Evolutionary conservation across 306 rosid genomes (phyloP), one percentile per base, ranked within the genome.

Genomic region (Purshia tridentata): DNA sequence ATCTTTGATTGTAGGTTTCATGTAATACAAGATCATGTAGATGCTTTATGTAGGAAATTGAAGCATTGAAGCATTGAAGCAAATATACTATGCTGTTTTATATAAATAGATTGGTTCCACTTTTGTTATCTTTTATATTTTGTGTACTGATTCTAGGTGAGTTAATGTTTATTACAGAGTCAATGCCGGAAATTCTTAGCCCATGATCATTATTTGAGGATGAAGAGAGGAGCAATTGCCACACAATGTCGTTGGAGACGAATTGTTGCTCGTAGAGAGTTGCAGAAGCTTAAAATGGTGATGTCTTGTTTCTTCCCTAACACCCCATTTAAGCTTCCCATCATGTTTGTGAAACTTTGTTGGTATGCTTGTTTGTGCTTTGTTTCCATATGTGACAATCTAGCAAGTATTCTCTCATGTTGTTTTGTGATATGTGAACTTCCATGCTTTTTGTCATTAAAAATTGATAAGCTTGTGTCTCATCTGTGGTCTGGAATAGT

Each of bases 201-300:
- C 7, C 80, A 13, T 68, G 20, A 18, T 64, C 69, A 53, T 52
- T 90, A 48, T 81, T 8, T 70, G 76, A 80, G 69, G 74, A 52
- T 83, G 53, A 91, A 67, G 81, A 87, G 79, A 80, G 90, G 91
- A 66, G 70, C 90, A 44, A 64, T 94, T n/a, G 37, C 46, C 42
- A 65, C 72, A 55, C 99, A 94, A 75, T 88, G 96, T 83, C 78
- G 75, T 50, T 80, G 88, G 87, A 88, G 99, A 71, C 83, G 82
- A 80, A 81, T 82, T 75, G 75, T 69, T 64, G 99, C 99, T 45
- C 87, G 86, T 10, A 83, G 74, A 78, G 94, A 88, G 78, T 78
- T 91, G 75, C 81, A 83, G 70, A 85, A 81, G 76, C 97, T 91
- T 77, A 85, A 65, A 79, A 85, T 85, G 96, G 99, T 94, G 41